phyloP scores from a whole-genome alignment of 306 rosid species.

The Carpinus viminea region DNA sequence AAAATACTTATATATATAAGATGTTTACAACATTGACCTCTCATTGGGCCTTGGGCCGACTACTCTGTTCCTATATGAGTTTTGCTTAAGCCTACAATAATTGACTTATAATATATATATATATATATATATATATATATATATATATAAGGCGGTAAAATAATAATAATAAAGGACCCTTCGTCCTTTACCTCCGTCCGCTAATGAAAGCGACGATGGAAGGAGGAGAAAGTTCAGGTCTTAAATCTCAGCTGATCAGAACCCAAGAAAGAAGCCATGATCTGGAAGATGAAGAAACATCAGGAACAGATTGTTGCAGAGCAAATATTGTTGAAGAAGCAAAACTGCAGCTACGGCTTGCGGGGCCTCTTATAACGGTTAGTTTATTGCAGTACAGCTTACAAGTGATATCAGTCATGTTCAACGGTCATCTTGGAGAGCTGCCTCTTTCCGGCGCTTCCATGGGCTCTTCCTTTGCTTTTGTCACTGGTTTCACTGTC shows the following conservation, averaged over 20 bases:
- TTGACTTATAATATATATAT: too few species aligned
- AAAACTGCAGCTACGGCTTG: conserved; percentile 45
- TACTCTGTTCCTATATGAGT: too few species aligned
- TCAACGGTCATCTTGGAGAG: conserved; percentile 56
- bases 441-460: conserved; percentile 60
- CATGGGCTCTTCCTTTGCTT: conserved; percentile 50
- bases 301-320: conserved; percentile 18
- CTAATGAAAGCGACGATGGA: conserved; percentile 26
- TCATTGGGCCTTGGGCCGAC: too few species aligned
- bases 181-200: neutral
- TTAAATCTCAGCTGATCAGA: conserved; percentile 23
- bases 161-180: neutral
- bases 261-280: conserved; percentile 26
- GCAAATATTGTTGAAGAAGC: conserved; percentile 45
- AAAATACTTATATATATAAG: too few species aligned
- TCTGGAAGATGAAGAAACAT: neutral
- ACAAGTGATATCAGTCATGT: conserved; percentile 55
- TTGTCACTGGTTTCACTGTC: conserved; percentile 49
- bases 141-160: neutral
- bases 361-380: conserved; percentile 55
- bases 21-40: too few species aligned
- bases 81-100: too few species aligned
- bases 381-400: conserved; percentile 49
- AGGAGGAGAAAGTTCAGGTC: conserved; percentile 25
- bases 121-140: too few species aligned